Evolutionary conservation across 2,329 filamentous ascomycete genomes (phyloP), one percentile per base, ranked within the genome.

Genomic region (Neopestalotiopsis sp.): DNA sequence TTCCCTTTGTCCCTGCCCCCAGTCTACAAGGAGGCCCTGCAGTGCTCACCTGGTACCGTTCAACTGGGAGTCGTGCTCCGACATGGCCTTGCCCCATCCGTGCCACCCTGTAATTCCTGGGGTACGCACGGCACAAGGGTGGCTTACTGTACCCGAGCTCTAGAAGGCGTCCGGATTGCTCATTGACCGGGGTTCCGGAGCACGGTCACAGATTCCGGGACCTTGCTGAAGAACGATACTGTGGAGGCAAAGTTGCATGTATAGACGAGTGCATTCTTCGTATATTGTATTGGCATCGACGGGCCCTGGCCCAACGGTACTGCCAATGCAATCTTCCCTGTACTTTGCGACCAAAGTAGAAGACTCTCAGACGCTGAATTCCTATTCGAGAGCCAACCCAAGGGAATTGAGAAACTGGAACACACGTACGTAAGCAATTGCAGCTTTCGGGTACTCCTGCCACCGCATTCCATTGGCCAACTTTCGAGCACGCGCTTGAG

Each of bases 51-150:
- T 59, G 30, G 57, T n/a, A 59, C 30, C 57, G 30, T 59, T 59
- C 12, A 20, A 59, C 57, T 59, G 28, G 57, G 57, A 28, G 24
- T 59, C 24, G 24, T 30, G 30, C 30, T 30, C 30, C 30, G 57
- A 59, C 45, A 59, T 28, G 57, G 10, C 40, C 14, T 24, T 57
- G 32, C 63, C 63, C 63, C 63, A 65, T 65, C 63, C 63, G 63
- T 65, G 63, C 63, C 63, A 65, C 20, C 45, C 63, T 65, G 63
- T 32, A 42, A n/a, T 7, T 59, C 30, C 62, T 57, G 63, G 42
- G 63, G 20, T 65, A 57, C 34, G 34, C 34, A 38, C n/a, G 28
- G 59, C 34, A 24, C 59, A 61, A 20, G 59, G 59, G 59, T 53
- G 28, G n/a, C 28, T 61, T 34, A 64, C 40, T 28, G 40, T 64